phyloP scores from a whole-genome alignment of 495 filamentous ascomycete genomes.

The Rhizodiscina lignyota region DNA sequence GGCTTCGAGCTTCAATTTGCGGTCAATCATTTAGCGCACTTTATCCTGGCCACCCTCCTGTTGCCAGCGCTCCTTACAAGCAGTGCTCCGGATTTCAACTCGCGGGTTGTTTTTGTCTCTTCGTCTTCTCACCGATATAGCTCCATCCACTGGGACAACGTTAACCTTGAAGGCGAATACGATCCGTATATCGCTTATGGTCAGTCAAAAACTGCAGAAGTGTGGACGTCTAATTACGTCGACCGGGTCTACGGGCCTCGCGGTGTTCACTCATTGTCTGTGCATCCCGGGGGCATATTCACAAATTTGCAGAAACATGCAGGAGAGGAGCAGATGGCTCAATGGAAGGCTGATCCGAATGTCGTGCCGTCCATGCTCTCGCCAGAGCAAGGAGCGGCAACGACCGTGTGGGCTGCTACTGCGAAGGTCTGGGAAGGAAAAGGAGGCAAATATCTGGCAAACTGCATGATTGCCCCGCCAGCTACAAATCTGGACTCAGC shows the following conservation, averaged over 20 bases:
- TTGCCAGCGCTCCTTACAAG: not conserved
- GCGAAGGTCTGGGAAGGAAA: slow-evolving; percentile 22
- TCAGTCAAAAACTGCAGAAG: slow-evolving; percentile 12
- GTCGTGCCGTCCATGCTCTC: slow-evolving; percentile 6
- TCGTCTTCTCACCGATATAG: not conserved
- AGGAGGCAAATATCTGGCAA: slow-evolving; percentile 25
- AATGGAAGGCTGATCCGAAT: slow-evolving; percentile 1
- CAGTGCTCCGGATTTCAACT: not conserved
- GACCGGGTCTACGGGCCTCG: slow-evolving; percentile 11
- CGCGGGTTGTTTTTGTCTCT: not conserved
- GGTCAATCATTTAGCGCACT: slow-evolving; percentile 1
- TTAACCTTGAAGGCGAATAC: slow-evolving; percentile 9
- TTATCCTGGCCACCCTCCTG: not conserved
- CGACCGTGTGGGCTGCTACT: slow-evolving; percentile 25
- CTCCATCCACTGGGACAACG: slow-evolving; percentile 10
- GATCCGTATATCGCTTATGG: slow-evolving; percentile 17
- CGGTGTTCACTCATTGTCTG: slow-evolving; percentile 8
- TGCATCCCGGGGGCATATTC: slow-evolving; percentile 12
- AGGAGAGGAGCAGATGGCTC: slow-evolving; percentile 9
- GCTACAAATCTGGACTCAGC: slow-evolving; percentile 4
- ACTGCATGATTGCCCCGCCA: slow-evolving; percentile 16
- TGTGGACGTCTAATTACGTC: slow-evolving; percentile 17
- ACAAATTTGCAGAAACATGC: slow-evolving; percentile 9
- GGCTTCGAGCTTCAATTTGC: slow-evolving; percentile 2
- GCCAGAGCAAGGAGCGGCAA: slow-evolving; percentile 21